Evolutionary conservation across 2,329 filamentous ascomycete genomes (phyloP).

Genomic region (Trichoderma arundinaceum): DNA sequence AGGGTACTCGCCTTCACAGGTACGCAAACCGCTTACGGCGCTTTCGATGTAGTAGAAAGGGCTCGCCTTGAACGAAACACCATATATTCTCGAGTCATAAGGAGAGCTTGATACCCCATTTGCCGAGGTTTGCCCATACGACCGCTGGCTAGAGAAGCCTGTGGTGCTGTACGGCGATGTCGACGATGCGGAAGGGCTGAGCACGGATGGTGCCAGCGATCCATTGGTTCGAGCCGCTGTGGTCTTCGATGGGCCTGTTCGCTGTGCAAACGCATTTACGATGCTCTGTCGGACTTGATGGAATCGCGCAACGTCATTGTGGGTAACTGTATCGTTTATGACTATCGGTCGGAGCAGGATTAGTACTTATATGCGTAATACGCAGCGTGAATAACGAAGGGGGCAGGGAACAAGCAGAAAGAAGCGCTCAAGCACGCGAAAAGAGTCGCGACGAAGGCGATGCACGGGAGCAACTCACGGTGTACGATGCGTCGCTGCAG

Average conservation of each 20-base stretch:
- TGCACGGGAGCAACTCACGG: constrained; percentile 64
- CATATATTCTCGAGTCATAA: constrained; percentile 33
- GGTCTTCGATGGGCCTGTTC: constrained; percentile 39
- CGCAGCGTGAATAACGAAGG: too few species aligned
- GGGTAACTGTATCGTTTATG: constrained; percentile 48
- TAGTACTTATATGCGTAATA: constrained; percentile 4
- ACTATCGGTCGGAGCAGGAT: constrained; percentile 40
- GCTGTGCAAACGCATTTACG: constrained; percentile 42
- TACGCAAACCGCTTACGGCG: constrained; percentile 66
- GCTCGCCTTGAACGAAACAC: constrained; percentile 66
- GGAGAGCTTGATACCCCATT: constrained; percentile 14
- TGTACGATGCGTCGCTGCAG: constrained; percentile 78
- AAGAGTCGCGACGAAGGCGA: neutral
- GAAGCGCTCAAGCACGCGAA: neutral
- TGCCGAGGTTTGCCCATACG: constrained; percentile 7
- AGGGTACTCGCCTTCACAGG: constrained; percentile 71
- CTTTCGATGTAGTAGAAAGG: constrained; percentile 81
- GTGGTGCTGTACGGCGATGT: constrained; percentile 28
- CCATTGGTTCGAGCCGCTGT: constrained; percentile 33
- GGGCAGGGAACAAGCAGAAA: neutral
- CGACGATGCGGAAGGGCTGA: constrained; percentile 27
- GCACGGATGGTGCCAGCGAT: constrained; percentile 26
- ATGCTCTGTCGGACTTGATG: constrained; percentile 53
- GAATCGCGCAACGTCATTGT: constrained; percentile 49
- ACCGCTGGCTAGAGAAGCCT: neutral